Evolutionary conservation across 805 yeast species (phyloP), one percentile per base, ranked within the genome.

Genomic region (Diddensiella transvaalensis): DNA sequence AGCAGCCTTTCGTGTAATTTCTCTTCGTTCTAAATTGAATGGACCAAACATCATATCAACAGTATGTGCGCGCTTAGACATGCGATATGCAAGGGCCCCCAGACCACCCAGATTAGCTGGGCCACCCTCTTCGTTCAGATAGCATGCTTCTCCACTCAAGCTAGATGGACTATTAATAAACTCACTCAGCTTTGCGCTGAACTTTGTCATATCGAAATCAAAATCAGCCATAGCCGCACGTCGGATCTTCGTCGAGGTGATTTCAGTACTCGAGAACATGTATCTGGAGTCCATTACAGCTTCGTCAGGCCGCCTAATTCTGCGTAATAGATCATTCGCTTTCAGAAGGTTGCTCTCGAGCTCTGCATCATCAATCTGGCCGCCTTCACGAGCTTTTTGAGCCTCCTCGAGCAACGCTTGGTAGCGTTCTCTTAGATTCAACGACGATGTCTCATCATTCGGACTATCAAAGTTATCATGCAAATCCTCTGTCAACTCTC

Each of bases 31-130:
- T 2, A 82, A 70, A 15, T 77, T 79, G 37, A 87, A 66, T 0
- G 95, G 89, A 0, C 95, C 95, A 46, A 81, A 68, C 51, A 87
- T 64, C 60, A 83, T 86, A 53, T 82, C 85, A 18, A 73, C 67
- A 0, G 79, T 74, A 0, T 73, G 64, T 0, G 85, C 73, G 43
- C 74, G 71, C 2, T 60, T 60, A 48, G 83, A 76, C 11, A 35
- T 19, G 21, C 26, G 21, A 41, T 44, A 38, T 13, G 44, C 40
- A 40, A 48, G 3, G 4, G 18, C 32, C 3, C 51, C 51, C 8
- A 48, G 39, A 21, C 37, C 38, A 11, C 17, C 33, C 11, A 46
- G 49, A 11, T 46, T 41, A 33, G 15, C 18, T 17, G 17, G 37
- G 11, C 23, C 43, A 6, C 30, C 18, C 2, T 2, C 11, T n/a